A percentile compares a stretch with the other conserved stretches of the same genome.
Evolutionary conservation across 768 basidiomycete species (phyloP).

Genomic region (Pleurotus salmoneostramineus): DNA sequence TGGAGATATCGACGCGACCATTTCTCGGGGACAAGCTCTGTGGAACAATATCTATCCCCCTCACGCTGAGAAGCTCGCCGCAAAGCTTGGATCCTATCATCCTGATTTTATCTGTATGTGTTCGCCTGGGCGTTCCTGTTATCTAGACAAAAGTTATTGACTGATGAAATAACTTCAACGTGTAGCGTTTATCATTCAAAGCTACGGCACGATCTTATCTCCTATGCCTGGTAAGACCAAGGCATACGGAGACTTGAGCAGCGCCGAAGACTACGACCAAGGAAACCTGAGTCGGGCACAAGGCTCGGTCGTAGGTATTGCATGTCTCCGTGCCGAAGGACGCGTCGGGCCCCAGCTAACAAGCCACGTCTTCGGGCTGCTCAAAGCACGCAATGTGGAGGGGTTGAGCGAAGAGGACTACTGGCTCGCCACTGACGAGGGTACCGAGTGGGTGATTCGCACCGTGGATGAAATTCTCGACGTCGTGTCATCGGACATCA

Average conservation of each 20-base stretch:
- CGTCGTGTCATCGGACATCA: conserved; percentile 52
- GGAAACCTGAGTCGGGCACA: conserved; percentile 83
- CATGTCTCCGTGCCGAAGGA: conserved; percentile 81
- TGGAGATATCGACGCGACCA: conserved; percentile 65
- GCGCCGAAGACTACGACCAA: conserved; percentile 52
- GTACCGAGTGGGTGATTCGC: conserved; percentile 84
- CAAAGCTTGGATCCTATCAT: conserved; percentile 84
- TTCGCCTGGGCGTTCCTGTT: not conserved
- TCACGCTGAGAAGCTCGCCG: conserved; percentile 83
- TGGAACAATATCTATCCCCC: conserved; percentile 90
- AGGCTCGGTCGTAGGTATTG: conserved; percentile 81
- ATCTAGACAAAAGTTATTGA: not conserved
- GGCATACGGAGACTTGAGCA: conserved; percentile 35
- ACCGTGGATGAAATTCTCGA: conserved; percentile 80
- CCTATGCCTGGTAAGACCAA: conserved; percentile 62
- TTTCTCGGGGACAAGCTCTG: conserved; percentile 63
- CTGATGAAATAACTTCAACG: conserved; percentile 10
- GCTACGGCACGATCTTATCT: conserved; percentile 75
- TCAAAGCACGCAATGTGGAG: conserved; percentile 70
- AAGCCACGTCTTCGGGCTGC: conserved; percentile 86
- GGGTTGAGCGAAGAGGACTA: conserved; percentile 65
- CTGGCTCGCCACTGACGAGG: conserved; percentile 84
- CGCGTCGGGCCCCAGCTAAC: conserved; percentile 83
- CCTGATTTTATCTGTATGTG: conserved; percentile 90
- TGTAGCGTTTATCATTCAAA: conserved; percentile 83